Conservation (phyloP, 257 asterid genomes). For the Solanum virginianum region DNA sequence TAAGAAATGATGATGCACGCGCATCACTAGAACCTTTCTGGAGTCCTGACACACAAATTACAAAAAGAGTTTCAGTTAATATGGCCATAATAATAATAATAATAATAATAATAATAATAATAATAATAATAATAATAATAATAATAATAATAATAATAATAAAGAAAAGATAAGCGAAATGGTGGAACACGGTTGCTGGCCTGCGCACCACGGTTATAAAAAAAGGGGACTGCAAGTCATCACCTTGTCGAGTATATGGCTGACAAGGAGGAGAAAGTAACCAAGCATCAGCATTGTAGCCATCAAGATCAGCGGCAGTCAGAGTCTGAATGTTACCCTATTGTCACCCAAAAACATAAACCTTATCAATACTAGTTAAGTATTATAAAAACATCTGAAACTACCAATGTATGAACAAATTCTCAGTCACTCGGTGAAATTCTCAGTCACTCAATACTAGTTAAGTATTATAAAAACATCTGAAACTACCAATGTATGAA, state of each 20-base stretch:
- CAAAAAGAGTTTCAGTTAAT: background rate
- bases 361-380: background rate
- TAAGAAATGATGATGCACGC: conserved; percentile 78
- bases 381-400: too few relatives aligned
- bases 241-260: conserved; percentile 97
- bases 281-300: conserved; percentile 73
- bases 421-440: too few relatives aligned
- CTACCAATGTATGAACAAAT: too few relatives aligned
- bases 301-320: conserved; percentile 75
- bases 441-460: too few relatives aligned
- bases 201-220: background rate
- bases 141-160: too few relatives aligned
- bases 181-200: background rate
- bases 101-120: too few relatives aligned
- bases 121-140: background rate
- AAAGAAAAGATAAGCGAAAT: background rate
- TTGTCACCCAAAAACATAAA: conserved; percentile 9
- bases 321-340: conserved; percentile 94
- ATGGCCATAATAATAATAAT: background rate
- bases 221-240: background rate
- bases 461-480: too few relatives aligned
- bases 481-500: too few relatives aligned
- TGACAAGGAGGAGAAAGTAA: conserved; percentile 96
- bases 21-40: conserved; percentile 94
- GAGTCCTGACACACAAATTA: conserved; percentile 45